These are phyloP conservation scores for Fraxinus floribunda DNA, from an alignment of 305 asterid species.

Conservation along the genomic window DNA sequence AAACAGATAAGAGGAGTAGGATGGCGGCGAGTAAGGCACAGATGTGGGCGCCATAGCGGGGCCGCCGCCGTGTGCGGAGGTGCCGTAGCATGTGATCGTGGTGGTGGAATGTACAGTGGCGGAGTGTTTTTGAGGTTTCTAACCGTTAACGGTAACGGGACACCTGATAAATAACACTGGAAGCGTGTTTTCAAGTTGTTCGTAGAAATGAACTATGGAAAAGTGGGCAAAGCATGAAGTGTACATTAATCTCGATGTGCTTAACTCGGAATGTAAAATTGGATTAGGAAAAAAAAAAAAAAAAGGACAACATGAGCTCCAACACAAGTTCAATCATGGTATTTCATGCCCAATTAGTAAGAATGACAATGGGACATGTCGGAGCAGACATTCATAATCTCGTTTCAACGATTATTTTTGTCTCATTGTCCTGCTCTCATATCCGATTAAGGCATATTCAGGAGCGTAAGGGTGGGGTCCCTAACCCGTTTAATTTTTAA, in stretches of 20 bases:
- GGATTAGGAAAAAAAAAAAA: not conserved
- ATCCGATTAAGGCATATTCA: too few species aligned
- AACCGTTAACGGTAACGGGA: not conserved
- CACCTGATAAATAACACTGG: not conserved
- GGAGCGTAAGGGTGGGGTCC: too few species aligned
- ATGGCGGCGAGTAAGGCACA: constrained; percentile 62
- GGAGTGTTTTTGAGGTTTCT: not conserved
- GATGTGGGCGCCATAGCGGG: constrained; percentile 64
- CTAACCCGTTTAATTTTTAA: too few species aligned
- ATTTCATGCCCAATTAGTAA: too few species aligned
- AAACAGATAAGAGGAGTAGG: constrained; percentile 77
- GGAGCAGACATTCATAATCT: too few species aligned
- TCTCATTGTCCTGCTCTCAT: too few species aligned
- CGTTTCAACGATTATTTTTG: too few species aligned
- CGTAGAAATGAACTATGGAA: not conserved
- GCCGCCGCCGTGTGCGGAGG: constrained; percentile 75
- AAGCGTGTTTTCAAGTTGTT: not conserved
- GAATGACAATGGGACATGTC: too few species aligned
- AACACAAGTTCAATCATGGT: too few species aligned
- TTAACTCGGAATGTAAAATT: not conserved
- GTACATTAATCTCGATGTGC: too few species aligned
- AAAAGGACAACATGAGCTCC: too few species aligned
- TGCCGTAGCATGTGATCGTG: constrained; percentile 35
- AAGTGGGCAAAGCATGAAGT: not conserved
- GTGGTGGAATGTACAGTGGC: not conserved